Conservation (phyloP, 2,329 filamentous ascomycete species). For the Diaporthe longicolla region DNA sequence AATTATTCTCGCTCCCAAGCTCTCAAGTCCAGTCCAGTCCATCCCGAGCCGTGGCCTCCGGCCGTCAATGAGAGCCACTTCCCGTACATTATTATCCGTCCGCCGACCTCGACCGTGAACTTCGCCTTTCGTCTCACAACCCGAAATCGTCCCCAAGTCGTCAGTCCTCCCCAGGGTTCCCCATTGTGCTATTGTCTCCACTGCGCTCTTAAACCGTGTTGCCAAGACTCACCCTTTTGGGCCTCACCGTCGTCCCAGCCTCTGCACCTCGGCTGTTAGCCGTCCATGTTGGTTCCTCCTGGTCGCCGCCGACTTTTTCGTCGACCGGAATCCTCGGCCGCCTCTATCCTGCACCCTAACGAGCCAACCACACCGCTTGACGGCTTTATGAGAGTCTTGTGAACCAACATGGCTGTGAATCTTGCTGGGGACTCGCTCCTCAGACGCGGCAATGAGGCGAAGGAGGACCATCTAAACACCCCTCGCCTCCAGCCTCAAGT, state of each 20-base stretch:
- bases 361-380: slow-evolving; percentile 6
- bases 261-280: slow-evolving; percentile 20
- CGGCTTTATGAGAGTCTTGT: not conserved
- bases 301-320: slow-evolving; percentile 14
- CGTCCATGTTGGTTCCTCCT: slow-evolving; percentile 12
- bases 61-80: slow-evolving; percentile 23
- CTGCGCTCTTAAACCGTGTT: not conserved
- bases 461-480: not conserved
- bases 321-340: slow-evolving; percentile 37
- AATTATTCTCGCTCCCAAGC: slow-evolving; percentile 1
- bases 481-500: slow-evolving; percentile 19
- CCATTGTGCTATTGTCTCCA: not conserved
- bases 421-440: not conserved
- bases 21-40: not conserved
- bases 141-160: not conserved
- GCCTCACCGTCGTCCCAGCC: slow-evolving; percentile 30
- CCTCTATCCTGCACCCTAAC: not conserved
- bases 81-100: slow-evolving; percentile 10
- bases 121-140: not conserved
- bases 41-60: slow-evolving; percentile 30
- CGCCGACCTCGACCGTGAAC: not conserved
- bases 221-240: slow-evolving; percentile 1
- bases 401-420: slow-evolving; percentile 13
- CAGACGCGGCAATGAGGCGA: not conserved
- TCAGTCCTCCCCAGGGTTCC: not conserved